Percentiles rank a stretch among this genome's conserved stretches.
Evolutionary conservation across 176 grass and related monocot species (phyloP).

Genomic region (Puya raimondii): DNA sequence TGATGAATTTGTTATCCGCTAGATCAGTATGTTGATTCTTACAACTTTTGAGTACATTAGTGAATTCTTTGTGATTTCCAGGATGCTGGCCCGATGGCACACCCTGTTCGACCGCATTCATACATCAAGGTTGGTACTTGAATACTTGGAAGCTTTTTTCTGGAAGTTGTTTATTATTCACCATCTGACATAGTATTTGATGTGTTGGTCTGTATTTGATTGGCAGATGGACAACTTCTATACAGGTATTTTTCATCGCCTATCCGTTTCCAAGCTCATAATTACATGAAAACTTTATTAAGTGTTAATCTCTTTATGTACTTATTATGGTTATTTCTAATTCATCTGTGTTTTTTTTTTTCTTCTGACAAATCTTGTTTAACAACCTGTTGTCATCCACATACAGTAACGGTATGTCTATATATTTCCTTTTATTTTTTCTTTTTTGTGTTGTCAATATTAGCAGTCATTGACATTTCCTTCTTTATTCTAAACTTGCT

Average conservation of each 20-base stretch:
- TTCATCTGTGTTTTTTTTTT: neutral
- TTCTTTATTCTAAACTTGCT: slow-evolving; percentile 5
- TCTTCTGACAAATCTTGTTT: slow-evolving; percentile 27
- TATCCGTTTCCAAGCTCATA: slow-evolving; percentile 12
- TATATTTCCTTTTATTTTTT: slow-evolving; percentile 7
- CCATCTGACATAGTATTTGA: neutral
- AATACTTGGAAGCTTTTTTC: slow-evolving; percentile 6
- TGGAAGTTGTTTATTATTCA: neutral
- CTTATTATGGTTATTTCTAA: neutral
- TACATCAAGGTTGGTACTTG: slow-evolving; percentile 82
- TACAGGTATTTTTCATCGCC: slow-evolving; percentile 43
- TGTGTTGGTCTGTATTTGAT: slow-evolving; percentile 28
- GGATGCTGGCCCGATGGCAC: slow-evolving; percentile 97
- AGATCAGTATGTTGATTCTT: slow-evolving; percentile 13
- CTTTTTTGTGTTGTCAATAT: slow-evolving; percentile 15
- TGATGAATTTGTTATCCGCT: too few species aligned
- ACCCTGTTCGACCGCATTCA: slow-evolving; percentile 92
- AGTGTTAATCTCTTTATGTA: slow-evolving; percentile 9
- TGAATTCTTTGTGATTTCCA: slow-evolving; percentile 38
- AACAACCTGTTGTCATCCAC: slow-evolving; percentile 11
- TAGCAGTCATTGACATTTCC: slow-evolving; percentile 11
- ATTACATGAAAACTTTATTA: slow-evolving; percentile 2
- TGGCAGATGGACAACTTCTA: slow-evolving; percentile 99
- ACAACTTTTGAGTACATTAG: slow-evolving; percentile 2
- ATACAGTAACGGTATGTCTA: slow-evolving; percentile 64